These are phyloP conservation scores for Russula vinacea DNA, from an alignment of 768 basidiomycete species.

Conservation along the genomic window DNA sequence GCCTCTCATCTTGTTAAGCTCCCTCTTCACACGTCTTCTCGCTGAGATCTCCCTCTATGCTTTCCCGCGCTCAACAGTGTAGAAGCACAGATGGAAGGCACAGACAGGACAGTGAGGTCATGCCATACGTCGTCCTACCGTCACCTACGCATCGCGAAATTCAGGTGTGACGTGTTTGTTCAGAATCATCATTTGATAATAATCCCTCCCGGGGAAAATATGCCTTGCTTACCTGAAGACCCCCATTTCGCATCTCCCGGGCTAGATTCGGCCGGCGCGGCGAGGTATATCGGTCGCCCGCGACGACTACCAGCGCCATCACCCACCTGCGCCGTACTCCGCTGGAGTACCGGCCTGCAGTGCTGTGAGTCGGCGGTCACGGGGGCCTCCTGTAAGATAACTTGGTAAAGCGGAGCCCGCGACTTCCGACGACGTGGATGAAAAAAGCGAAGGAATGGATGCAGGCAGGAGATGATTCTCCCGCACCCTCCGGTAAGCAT, in stretches of 20 bases:
- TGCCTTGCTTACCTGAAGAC: constrained; percentile 5
- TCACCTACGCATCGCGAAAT: not conserved
- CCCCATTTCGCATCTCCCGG: not conserved
- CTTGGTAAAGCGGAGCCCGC: not conserved
- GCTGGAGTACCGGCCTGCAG: not conserved
- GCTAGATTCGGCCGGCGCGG: not conserved
- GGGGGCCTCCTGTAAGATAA: too few species aligned
- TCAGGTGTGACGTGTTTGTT: not conserved
- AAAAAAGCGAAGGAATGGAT: not conserved
- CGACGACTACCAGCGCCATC: not conserved
- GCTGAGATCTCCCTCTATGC: constrained; percentile 12
- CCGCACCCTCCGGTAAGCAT: constrained; percentile 9
- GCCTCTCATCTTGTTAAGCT: not conserved
- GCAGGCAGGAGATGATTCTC: not conserved
- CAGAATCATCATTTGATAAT: not conserved
- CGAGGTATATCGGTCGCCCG: too few species aligned
- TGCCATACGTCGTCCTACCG: not conserved
- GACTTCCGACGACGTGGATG: not conserved
- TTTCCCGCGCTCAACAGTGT: not conserved
- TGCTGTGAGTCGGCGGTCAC: not conserved
- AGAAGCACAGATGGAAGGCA: not conserved
- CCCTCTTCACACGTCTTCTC: constrained; percentile 6
- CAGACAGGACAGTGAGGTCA: constrained; percentile 4
- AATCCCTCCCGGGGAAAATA: not conserved
- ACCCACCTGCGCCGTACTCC: not conserved